Evolutionary conservation across 2,329 filamentous ascomycete species (phyloP).

Genomic region (Colletotrichum sublineola): DNA sequence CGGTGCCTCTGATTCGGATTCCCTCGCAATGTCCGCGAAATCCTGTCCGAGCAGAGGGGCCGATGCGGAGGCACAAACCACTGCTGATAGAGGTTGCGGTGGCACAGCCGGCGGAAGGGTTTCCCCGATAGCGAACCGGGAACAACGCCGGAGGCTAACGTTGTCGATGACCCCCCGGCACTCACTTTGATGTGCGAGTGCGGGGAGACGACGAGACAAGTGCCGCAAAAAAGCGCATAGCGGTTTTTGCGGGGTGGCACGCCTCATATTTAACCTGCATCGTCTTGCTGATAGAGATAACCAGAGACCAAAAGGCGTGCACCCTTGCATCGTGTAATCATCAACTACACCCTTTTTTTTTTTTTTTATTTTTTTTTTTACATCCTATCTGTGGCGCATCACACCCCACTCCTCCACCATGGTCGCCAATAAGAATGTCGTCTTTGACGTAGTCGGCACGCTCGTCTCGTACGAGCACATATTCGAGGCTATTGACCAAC

Average conservation of each 20-base stretch:
- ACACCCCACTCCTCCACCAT: background rate
- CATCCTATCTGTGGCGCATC: background rate
- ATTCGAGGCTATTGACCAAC: slow-evolving; percentile 55
- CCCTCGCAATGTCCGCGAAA: background rate
- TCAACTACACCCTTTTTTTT: background rate
- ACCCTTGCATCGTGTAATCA: background rate
- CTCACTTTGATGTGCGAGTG: background rate
- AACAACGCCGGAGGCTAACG: slow-evolving; percentile 7
- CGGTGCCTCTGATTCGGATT: background rate
- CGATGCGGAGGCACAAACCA: background rate
- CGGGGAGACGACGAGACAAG: slow-evolving; percentile 19
- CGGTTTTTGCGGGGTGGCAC: slow-evolving; percentile 5
- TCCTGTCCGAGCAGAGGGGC: background rate
- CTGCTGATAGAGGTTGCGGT: background rate
- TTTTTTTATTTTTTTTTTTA: background rate
- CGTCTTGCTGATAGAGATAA: background rate
- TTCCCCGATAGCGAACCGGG: slow-evolving; percentile 10
- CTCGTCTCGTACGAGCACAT: slow-evolving; percentile 61
- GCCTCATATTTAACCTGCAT: slow-evolving; percentile 21
- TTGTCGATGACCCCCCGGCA: background rate
- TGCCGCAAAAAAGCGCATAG: background rate
- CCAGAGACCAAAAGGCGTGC: background rate
- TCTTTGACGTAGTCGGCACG: slow-evolving; percentile 67
- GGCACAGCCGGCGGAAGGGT: background rate
- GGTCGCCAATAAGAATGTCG: slow-evolving; percentile 55